These are phyloP conservation scores for Citrus maxima DNA, from an alignment of 345 rosid genomes.

Conservation along the genomic window DNA sequence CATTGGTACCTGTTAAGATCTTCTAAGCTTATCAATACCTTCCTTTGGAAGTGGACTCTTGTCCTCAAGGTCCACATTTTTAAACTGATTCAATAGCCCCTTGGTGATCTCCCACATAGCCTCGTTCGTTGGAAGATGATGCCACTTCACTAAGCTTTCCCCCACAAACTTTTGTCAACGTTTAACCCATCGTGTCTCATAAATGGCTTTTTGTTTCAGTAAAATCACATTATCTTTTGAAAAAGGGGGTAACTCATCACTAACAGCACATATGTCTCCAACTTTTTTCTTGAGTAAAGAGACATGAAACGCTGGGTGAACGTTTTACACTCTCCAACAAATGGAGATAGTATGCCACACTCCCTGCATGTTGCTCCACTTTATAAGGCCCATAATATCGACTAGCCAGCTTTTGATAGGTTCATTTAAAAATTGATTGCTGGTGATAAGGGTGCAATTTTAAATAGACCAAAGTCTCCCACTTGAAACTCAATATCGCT, in stretches of 20 bases:
- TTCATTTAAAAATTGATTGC: neutral
- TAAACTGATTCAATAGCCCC: no score
- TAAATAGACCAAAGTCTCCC: neutral
- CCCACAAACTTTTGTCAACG: no score
- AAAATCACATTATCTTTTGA: no score
- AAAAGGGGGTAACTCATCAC: neutral
- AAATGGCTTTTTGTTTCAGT: no score
- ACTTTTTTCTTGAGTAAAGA: neutral
- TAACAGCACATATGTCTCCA: neutral
- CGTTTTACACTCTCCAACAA: neutral
- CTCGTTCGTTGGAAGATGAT: no score
- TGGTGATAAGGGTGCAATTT: neutral
- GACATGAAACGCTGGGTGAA: neutral
- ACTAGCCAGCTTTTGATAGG: neutral
- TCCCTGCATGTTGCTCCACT: neutral
- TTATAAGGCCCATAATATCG: neutral
- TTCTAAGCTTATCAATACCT: no score
- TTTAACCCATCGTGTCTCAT: no score
- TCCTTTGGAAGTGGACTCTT: no score
- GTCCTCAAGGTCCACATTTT: no score
- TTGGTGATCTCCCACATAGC: no score
- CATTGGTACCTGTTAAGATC: no score
- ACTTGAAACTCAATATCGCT: neutral
- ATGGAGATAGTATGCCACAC: neutral
- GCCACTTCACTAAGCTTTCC: no score